These are phyloP conservation scores for Cyberlindnera saturnus DNA, from an alignment of 805 yeast species.

Conservation along the genomic window DNA sequence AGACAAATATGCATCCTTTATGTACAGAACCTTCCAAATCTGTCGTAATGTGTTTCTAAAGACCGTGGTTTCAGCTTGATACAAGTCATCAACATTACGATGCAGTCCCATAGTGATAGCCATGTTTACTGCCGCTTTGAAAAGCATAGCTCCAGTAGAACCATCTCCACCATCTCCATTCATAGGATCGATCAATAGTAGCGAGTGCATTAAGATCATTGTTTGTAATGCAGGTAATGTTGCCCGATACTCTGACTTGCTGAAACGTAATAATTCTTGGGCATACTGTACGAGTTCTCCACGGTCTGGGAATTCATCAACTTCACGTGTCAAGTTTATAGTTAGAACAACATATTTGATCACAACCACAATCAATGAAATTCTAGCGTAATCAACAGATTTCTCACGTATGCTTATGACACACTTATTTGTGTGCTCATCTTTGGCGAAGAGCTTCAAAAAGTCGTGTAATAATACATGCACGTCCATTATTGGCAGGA, in stretches of 20 bases:
- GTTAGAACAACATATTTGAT: constrained; percentile 8
- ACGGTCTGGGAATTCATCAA: constrained; percentile 7
- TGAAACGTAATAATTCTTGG: constrained; percentile 11
- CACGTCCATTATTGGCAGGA: constrained; percentile 15
- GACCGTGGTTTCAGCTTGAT: constrained; percentile 3
- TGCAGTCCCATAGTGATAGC: constrained; percentile 22
- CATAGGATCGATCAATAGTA: constrained; percentile 14
- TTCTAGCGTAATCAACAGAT: constrained; percentile 15
- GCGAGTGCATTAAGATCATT: constrained; percentile 9
- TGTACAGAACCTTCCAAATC: constrained; percentile 17
- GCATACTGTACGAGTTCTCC: constrained; percentile 12
- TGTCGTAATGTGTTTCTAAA: constrained; percentile 5
- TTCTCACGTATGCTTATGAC: constrained; percentile 6
- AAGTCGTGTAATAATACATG: constrained; percentile 12
- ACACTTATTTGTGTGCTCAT: constrained; percentile 4
- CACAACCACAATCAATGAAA: constrained; percentile 14
- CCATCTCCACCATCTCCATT: constrained; percentile 22
- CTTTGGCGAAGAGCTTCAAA: constrained; percentile 8
- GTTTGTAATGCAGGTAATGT: constrained; percentile 21
- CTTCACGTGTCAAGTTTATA: constrained; percentile 2
- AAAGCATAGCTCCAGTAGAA: constrained; percentile 8
- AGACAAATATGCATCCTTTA: constrained; percentile 14
- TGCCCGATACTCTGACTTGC: constrained; percentile 7
- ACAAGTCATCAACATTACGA: constrained; percentile 16
- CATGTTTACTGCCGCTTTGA: constrained; percentile 18